Conservation (phyloP, 225 moss, liverwort and hornwort species). For the Physcomitrium patens region DNA sequence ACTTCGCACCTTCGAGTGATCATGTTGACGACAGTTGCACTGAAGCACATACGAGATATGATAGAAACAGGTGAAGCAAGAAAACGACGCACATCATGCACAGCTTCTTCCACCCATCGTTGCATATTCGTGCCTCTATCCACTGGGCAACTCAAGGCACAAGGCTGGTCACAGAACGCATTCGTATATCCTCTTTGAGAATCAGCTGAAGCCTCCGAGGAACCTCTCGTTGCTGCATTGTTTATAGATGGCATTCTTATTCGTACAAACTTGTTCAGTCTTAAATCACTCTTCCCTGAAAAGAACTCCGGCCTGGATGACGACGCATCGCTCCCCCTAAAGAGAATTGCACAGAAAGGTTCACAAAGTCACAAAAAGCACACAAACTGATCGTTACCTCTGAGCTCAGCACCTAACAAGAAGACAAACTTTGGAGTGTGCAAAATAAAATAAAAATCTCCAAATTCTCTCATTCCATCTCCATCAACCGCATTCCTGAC, state of each 20-base stretch:
- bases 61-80: not conserved
- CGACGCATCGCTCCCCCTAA: conserved; percentile 31
- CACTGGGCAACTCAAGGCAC: conserved; percentile 24
- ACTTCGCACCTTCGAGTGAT: not conserved
- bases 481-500: too few species aligned
- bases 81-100: conserved; percentile 45
- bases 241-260: conserved; percentile 11
- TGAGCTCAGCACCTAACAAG: not conserved
- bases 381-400: too few species aligned
- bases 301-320: conserved; percentile 14
- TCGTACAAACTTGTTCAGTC: conserved; percentile 19
- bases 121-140: conserved; percentile 36
- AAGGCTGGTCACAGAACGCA: conserved; percentile 28
- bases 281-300: conserved; percentile 23
- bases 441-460: too few species aligned
- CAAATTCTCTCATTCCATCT: too few species aligned
- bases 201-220: conserved; percentile 17
- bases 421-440: too few species aligned
- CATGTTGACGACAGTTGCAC: not conserved
- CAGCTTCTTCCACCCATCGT: conserved; percentile 58
- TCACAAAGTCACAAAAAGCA: too few species aligned
- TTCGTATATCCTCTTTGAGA: conserved; percentile 11
- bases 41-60: not conserved
- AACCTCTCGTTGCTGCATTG: conserved; percentile 24
- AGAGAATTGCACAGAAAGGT: not conserved